Conservation (phyloP, 2,329 filamentous ascomycete genomes). For the Cephalotrichum gorgonifer region DNA sequence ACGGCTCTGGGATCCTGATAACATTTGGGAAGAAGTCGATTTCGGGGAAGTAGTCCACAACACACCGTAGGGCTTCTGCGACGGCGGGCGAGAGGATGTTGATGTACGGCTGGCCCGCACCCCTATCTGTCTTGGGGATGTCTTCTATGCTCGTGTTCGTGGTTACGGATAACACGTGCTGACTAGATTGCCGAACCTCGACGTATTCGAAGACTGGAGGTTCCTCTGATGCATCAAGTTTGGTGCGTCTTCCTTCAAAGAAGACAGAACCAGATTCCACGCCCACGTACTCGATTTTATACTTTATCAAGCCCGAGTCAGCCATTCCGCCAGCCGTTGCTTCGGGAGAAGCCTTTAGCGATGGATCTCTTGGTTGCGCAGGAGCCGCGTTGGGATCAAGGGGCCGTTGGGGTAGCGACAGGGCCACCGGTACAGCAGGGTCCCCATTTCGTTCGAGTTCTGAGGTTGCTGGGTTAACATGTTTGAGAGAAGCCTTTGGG, state of each 20-base stretch:
- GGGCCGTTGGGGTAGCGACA: no score
- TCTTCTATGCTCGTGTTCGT: not conserved
- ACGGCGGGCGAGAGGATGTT: constrained; percentile 8
- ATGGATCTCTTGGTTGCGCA: not conserved
- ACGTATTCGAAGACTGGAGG: constrained; percentile 8
- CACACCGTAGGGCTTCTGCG: constrained; percentile 9
- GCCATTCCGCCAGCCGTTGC: not conserved
- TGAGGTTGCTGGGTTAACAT: no score
- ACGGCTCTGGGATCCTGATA: constrained; percentile 5
- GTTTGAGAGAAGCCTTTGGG: no score
- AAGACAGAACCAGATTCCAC: not conserved
- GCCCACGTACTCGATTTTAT: constrained; percentile 7
- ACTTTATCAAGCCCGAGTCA: not conserved
- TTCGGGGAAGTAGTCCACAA: constrained; percentile 10
- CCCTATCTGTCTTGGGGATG: constrained; percentile 3
- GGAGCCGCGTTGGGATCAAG: not conserved
- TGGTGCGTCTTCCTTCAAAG: not conserved
- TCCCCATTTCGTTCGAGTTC: no score
- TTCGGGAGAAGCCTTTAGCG: not conserved
- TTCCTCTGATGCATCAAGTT: constrained; percentile 1
- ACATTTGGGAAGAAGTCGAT: constrained; percentile 6
- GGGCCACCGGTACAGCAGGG: no score
- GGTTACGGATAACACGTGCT: not conserved
- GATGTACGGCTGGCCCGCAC: constrained; percentile 6
- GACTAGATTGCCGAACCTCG: constrained; percentile 6